Percentiles rank a stretch among this genome's conserved stretches.
phyloP scores from a whole-genome alignment of 2,329 filamentous ascomycete genomes.

The Stylonectria norvegica region DNA sequence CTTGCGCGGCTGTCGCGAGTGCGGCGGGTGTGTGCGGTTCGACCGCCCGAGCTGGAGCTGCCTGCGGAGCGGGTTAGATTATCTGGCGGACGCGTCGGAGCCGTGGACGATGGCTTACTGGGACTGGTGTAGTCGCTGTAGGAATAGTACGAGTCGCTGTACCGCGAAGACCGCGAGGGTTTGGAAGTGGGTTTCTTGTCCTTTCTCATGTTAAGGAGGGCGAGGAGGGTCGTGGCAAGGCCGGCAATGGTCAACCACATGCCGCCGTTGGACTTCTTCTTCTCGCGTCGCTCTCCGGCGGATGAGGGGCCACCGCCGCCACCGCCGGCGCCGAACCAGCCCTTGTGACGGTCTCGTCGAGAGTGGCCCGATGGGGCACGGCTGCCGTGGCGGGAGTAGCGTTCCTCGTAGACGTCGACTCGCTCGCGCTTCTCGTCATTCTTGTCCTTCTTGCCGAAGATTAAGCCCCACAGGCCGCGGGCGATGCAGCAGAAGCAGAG shows the following conservation, averaged over 20 bases:
- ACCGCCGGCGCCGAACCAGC: slow-evolving; percentile 55
- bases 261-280: slow-evolving; percentile 49
- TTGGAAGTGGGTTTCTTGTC: slow-evolving; percentile 44
- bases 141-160: slow-evolving; percentile 53
- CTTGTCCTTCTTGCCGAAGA: slow-evolving; percentile 59
- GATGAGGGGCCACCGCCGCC: slow-evolving; percentile 43
- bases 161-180: slow-evolving; percentile 41
- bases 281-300: slow-evolving; percentile 41
- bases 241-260: slow-evolving; percentile 54
- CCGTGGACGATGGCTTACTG: slow-evolving; percentile 42
- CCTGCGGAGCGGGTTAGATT: slow-evolving; percentile 30
- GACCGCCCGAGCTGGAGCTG: slow-evolving; percentile 45
- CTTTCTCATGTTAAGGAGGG: slow-evolving; percentile 53
- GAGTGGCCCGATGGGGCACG: slow-evolving; percentile 40
- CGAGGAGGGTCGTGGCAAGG: slow-evolving; percentile 48
- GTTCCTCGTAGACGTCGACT: slow-evolving; percentile 62
- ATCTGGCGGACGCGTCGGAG: background rate
- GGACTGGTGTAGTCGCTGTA: slow-evolving; percentile 49
- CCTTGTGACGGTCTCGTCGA: slow-evolving; percentile 51
- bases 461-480: slow-evolving; percentile 57
- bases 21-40: slow-evolving; percentile 35
- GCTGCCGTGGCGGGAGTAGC: slow-evolving; percentile 50
- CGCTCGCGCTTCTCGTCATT: slow-evolving; percentile 48
- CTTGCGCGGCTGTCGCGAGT: slow-evolving; percentile 32
- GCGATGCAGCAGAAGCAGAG: slow-evolving; percentile 73